phyloP scores from a whole-genome alignment of 495 filamentous ascomycete species.

The Barbatosphaeria neglecta region DNA sequence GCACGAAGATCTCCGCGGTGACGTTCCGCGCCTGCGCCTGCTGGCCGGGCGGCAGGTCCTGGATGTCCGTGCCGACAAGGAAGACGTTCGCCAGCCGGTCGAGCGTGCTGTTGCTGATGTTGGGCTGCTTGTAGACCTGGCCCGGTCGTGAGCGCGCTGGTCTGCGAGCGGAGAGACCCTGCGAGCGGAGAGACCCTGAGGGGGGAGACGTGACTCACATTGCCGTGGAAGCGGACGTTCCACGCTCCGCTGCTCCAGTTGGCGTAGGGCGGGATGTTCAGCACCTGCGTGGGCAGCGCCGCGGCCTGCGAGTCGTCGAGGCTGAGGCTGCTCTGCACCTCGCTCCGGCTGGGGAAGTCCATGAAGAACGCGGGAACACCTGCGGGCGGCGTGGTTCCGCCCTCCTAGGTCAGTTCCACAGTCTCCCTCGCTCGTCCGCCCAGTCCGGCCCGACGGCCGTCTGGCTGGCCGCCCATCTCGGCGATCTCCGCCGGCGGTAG shows the following conservation, averaged over 20 bases:
- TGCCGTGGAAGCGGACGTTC: constrained; percentile 67
- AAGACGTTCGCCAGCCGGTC: constrained; percentile 59
- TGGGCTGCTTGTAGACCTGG: constrained; percentile 56
- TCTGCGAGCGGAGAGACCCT: neutral
- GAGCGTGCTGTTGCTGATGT: constrained; percentile 47
- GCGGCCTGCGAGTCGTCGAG: constrained; percentile 43
- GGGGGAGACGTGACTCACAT: too few species aligned
- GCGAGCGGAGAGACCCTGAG: too few species aligned
- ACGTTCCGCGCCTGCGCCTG: constrained; percentile 59
- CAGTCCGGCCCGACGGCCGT: too few species aligned
- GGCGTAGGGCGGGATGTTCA: constrained; percentile 67
- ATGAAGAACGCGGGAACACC: constrained; percentile 59
- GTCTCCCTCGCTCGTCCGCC: too few species aligned
- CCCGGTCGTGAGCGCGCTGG: neutral
- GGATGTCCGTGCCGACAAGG: constrained; percentile 49
- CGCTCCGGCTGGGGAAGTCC: constrained; percentile 48
- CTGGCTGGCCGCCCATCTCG: too few species aligned
- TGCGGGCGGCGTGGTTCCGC: too few species aligned
- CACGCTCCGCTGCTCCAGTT: constrained; percentile 70
- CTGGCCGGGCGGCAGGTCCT: constrained; percentile 45
- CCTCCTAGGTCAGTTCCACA: too few species aligned
- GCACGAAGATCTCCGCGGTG: constrained; percentile 56
- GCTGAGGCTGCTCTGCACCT: constrained; percentile 47
- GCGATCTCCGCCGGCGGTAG: constrained; percentile 38
- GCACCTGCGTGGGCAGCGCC: constrained; percentile 53